Base-by-base conservation (phyloP, 768 basidiomycete genomes). In the Kwoniella shandongensis region DNA sequence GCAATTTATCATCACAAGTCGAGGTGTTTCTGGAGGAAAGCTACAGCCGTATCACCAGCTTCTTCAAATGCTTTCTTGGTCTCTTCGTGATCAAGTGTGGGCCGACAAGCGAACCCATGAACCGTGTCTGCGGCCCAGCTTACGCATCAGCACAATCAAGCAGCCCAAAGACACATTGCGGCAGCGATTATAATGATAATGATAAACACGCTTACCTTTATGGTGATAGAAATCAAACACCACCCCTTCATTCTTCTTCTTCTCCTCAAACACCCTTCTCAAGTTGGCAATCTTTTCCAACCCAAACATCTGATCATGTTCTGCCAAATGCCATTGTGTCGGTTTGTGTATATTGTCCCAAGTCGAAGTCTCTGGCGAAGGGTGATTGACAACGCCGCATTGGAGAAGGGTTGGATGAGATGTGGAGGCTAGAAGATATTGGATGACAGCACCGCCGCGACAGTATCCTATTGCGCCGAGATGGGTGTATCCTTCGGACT, bases 91-190 rank as follows among this genome's bases (percentile, higher is more conserved):
- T 79, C 78, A 42, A 85, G 76, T 65, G 85, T 76, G 1, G 80
- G 84, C 30, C 84, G 78, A 3, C 84, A 83, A 7, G 83, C 85
- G n/a, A 84, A 86, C 30, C 84, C 84, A 61, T 86, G 85, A 6
- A 59, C 41, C 1, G 78, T 83, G 30, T 82, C 81, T 81, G 42
- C 10, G 54, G 13, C 0, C 8, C 23, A 15, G 8, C 18, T n/a
- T 22, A 38, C 51, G 7, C 38, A 27, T 17, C 30, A 2, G 51
- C 22, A 13, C 22, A 39, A 17, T 8, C 3, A 18, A 18, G 11
- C 11, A 42, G 39, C 44, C 23, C 8, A 10, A 44, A 22, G 10
- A 10, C 18, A 8, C 41, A 10, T 44, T 10, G 23, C 41, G n/a
- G n/a, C n/a, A n/a, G n/a, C n/a, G n/a, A n/a, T n/a, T n/a, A n/a